Evolutionary conservation across 106 monocot species (phyloP).

Genomic region (Iris macrosiphon): DNA sequence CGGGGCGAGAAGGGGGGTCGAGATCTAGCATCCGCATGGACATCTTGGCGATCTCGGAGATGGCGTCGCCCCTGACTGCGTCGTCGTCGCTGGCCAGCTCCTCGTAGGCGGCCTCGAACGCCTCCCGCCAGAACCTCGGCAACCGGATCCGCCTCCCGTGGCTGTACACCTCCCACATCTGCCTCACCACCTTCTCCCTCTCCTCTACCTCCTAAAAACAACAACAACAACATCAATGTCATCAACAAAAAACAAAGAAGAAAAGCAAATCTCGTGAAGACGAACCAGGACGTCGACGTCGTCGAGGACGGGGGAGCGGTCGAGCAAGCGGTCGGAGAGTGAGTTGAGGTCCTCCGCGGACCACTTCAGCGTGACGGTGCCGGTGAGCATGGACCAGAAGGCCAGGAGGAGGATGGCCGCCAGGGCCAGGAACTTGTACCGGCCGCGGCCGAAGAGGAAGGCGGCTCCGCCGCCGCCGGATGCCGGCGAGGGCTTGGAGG

Average conservation of each 20-base stretch:
- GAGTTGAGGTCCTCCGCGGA: constrained; percentile 42
- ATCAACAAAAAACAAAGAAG: background rate
- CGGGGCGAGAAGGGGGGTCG: constrained; percentile 27
- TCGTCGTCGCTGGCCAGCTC: constrained; percentile 60
- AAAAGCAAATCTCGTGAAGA: background rate
- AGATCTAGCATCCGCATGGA: constrained; percentile 54
- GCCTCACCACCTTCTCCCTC: constrained; percentile 82
- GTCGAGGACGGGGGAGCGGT: constrained; percentile 25
- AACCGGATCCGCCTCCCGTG: constrained; percentile 45
- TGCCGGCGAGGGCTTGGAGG: constrained; percentile 1
- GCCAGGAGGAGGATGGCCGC: constrained; percentile 79
- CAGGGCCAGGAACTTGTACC: constrained; percentile 82
- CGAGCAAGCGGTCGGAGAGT: constrained; percentile 29
- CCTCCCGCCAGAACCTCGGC: constrained; percentile 83
- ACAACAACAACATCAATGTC: background rate
- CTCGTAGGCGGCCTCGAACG: constrained; percentile 89
- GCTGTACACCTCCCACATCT: constrained; percentile 86
- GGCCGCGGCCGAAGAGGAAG: constrained; percentile 40
- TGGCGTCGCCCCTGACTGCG: constrained; percentile 33
- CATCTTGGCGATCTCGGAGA: constrained; percentile 80
- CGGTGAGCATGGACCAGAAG: constrained; percentile 91
- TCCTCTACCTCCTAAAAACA: constrained; percentile 71
- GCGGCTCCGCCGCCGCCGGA: constrained; percentile 2
- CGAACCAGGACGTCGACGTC: constrained; percentile 74
- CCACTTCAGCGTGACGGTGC: constrained; percentile 78